Percentiles rank a stretch among this genome's conserved stretches.
These are phyloP conservation scores for Apiospora hydei DNA, from an alignment of 2,329 filamentous ascomycete species.

Conservation along the genomic window DNA sequence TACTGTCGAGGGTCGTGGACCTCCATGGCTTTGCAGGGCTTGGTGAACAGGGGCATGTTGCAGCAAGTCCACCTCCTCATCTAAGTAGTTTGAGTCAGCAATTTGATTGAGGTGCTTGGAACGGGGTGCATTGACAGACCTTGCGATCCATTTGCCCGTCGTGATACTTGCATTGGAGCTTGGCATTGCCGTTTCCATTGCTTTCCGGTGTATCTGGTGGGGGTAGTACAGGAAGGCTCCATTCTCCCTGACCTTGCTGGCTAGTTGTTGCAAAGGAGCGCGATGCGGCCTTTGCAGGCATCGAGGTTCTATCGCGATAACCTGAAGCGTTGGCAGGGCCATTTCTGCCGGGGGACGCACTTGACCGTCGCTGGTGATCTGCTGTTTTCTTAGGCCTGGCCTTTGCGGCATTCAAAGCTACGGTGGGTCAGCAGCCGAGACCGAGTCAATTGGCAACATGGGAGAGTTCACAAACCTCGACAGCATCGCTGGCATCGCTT, in stretches of 20 bases:
- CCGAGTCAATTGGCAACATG: not conserved
- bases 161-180: not conserved
- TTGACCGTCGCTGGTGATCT: not conserved
- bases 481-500: conserved; percentile 2
- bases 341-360: not conserved
- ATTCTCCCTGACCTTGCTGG: not conserved
- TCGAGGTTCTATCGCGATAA: not conserved
- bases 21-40: not conserved
- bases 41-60: not conserved
- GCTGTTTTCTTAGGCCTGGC: not conserved
- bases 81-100: not conserved
- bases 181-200: not conserved
- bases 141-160: not conserved
- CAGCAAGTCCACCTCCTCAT: not conserved
- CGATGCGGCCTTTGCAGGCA: not conserved
- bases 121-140: not conserved
- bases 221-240: not conserved
- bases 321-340: not conserved
- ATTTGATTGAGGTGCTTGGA: not conserved
- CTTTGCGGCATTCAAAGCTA: not conserved
- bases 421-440: not conserved
- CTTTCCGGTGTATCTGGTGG: not conserved
- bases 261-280: not conserved
- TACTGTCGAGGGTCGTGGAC: not conserved
- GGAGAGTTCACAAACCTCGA: not conserved